Evolutionary conservation across 441 rosid genomes (phyloP).

Genomic region (Populus hybrid): DNA sequence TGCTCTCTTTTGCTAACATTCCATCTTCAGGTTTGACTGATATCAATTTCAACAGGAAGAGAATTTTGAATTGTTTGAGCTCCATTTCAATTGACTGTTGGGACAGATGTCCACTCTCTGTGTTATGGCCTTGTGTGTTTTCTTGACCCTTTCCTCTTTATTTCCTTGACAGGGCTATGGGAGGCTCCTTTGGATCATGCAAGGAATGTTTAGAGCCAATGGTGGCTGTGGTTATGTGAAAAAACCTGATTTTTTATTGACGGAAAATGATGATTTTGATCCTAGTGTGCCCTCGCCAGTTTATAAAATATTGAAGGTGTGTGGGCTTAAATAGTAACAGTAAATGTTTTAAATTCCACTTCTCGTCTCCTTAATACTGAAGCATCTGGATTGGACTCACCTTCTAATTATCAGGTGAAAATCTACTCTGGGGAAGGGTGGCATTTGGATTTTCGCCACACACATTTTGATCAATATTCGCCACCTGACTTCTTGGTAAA

Average conservation of each 20-base stretch:
- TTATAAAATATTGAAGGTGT: conserved; percentile 47
- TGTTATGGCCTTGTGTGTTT: too few species aligned
- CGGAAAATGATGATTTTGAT: conserved; percentile 32
- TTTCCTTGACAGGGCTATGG: conserved; percentile 41
- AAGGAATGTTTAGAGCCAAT: conserved; percentile 76
- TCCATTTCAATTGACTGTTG: too few species aligned
- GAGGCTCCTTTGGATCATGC: conserved; percentile 61
- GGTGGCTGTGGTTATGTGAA: conserved; percentile 71
- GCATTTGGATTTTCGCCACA: conserved; percentile 56
- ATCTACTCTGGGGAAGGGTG: conserved; percentile 73
- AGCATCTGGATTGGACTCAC: not conserved
- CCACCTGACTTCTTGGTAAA: conserved; percentile 72
- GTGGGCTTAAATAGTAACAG: conserved; percentile 1
- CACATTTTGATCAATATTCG: conserved; percentile 62
- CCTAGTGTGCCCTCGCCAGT: conserved; percentile 24
- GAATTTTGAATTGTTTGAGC: too few species aligned
- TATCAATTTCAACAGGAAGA: too few species aligned
- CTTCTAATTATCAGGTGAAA: conserved; percentile 41
- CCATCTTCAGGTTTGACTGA: too few species aligned
- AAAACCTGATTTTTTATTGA: conserved; percentile 55
- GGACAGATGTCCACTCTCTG: not conserved
- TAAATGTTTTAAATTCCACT: not conserved
- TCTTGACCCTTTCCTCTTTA: not conserved
- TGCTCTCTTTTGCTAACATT: too few species aligned
- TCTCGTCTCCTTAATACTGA: conserved; percentile 6